Evolutionary conservation across 371 early-diverging fungal species (phyloP).

Genomic region (Paraphysoderma sedebokerense): DNA sequence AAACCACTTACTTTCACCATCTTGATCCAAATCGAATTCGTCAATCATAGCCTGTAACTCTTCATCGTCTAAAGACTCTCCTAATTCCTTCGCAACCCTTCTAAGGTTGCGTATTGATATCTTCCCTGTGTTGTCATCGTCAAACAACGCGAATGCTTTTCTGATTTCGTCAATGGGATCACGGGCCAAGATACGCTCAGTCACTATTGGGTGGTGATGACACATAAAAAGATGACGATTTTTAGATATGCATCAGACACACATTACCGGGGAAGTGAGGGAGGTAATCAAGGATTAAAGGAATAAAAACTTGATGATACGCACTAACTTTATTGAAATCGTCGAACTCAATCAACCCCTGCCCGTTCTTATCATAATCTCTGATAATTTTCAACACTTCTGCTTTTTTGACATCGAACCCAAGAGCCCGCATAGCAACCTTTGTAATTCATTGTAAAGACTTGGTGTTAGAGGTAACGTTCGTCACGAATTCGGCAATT

Average conservation of each 20-base stretch:
- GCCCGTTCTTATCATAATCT: conserved; percentile 30
- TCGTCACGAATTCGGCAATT: no score
- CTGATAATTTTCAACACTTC: conserved; percentile 47
- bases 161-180: conserved; percentile 59
- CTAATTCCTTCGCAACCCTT: conserved; percentile 53
- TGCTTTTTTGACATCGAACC: conserved; percentile 51
- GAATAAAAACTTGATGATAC: conserved; percentile 10
- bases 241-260: conserved; percentile 2
- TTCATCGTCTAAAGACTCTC: conserved; percentile 51
- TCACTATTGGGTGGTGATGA: conserved; percentile 20
- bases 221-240: background rate
- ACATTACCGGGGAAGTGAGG: background rate
- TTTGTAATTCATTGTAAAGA: conserved; percentile 5
- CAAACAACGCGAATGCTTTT: conserved; percentile 61
- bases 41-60: conserved; percentile 63
- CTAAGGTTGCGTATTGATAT: conserved; percentile 40
- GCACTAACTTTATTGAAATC: conserved; percentile 46
- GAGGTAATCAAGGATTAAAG: background rate
- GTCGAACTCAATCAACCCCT: conserved; percentile 30
- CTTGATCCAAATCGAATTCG: conserved; percentile 60
- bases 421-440: conserved; percentile 56
- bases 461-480: no score
- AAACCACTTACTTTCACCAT: conserved; percentile 42
- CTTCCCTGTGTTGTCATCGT: conserved; percentile 41
- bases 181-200: conserved; percentile 39